A percentile compares a stretch with the other conserved stretches of the same genome.
Evolutionary conservation across 176 grass and related monocot species (phyloP).

Genomic region (Triticum urartu): DNA sequence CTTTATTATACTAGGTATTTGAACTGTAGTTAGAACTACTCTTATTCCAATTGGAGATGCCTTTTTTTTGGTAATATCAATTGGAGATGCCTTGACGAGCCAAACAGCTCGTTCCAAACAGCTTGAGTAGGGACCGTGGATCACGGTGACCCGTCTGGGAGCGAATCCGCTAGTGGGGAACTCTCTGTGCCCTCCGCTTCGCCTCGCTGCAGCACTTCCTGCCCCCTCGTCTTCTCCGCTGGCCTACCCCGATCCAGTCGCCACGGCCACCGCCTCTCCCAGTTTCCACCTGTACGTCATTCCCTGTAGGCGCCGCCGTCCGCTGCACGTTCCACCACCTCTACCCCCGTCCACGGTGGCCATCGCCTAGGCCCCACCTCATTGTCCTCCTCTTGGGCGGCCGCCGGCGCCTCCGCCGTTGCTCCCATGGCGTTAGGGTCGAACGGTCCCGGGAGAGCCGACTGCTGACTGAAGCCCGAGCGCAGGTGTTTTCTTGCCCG

Average conservation of each 20-base stretch:
- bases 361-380: neutral
- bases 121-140: no score
- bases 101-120: no score
- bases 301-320: neutral
- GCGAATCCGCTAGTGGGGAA: no score
- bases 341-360: neutral
- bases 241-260: neutral
- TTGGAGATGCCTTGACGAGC: no score
- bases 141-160: no score
- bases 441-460: neutral
- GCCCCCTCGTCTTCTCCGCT: neutral
- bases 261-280: neutral
- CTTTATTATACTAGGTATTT: no score
- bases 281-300: neutral
- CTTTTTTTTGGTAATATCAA: no score
- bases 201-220: no score
- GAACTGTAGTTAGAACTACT: no score
- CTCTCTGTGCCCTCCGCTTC: no score
- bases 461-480: neutral
- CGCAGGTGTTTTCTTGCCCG: no score
- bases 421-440: neutral
- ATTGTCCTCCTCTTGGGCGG: neutral
- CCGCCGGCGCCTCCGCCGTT: neutral
- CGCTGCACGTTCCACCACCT: neutral
- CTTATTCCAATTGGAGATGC: no score